phyloP scores from a whole-genome alignment of 2,329 filamentous ascomycete genomes.

The Colletotrichum falcatum region DNA sequence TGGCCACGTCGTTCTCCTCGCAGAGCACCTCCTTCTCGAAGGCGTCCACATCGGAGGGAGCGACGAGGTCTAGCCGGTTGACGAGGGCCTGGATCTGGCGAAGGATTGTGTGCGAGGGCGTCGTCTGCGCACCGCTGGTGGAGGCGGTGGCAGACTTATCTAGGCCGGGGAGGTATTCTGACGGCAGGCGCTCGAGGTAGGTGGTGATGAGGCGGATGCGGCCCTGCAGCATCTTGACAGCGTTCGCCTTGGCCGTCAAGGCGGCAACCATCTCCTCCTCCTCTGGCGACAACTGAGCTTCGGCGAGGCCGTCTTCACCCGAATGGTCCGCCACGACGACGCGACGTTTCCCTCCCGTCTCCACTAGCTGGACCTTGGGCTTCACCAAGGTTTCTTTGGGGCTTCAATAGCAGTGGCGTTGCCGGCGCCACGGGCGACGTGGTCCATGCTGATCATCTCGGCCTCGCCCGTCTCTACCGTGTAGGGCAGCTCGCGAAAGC shows the following conservation, averaged over 20 bases:
- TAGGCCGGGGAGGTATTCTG: conserved; percentile 68
- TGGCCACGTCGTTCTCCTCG: conserved; percentile 85
- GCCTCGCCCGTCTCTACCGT: conserved; percentile 93
- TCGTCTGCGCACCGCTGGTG: conserved; percentile 50
- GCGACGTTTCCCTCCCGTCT: conserved; percentile 61
- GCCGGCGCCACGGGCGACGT: conserved; percentile 85
- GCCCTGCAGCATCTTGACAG: conserved; percentile 90
- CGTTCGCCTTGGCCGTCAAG: conserved; percentile 89
- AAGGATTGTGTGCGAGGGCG: conserved; percentile 77
- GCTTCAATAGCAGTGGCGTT: conserved; percentile 75
- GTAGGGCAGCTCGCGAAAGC: conserved; percentile 87
- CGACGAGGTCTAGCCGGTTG: conserved; percentile 83
- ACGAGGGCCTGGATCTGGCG: conserved; percentile 90
- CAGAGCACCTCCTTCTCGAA: conserved; percentile 79
- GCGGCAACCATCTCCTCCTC: conserved; percentile 72
- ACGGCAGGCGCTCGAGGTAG: conserved; percentile 82
- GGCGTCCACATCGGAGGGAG: conserved; percentile 73
- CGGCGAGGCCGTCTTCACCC: conserved; percentile 46
- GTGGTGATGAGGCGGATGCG: conserved; percentile 77
- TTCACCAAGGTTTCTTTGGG: conserved; percentile 52
- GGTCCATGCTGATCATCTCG: conserved; percentile 98
- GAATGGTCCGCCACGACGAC: conserved; percentile 49
- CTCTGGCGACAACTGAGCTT: conserved; percentile 61
- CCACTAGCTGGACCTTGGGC: conserved; percentile 55
- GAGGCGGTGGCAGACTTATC: conserved; percentile 48